These are phyloP conservation scores for Aegilops tauschii DNA, from an alignment of 176 grass and related monocot genomes.

Conservation along the genomic window DNA sequence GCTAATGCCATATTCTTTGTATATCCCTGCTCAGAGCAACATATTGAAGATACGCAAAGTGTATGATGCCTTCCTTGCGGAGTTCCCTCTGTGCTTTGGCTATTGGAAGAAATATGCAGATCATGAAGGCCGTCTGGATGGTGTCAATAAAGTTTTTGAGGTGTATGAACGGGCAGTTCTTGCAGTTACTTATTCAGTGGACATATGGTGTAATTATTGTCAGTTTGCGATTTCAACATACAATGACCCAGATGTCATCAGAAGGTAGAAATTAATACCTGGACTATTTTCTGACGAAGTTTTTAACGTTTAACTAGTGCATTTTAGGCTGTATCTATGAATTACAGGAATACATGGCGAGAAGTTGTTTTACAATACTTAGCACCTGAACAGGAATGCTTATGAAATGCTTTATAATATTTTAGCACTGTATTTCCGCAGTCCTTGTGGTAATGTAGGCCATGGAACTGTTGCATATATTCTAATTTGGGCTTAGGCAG, in stretches of 20 bases:
- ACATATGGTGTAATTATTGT: constrained; percentile 96
- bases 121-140: constrained; percentile 76
- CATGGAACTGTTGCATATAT: neutral
- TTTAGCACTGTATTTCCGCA: neutral
- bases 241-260: constrained; percentile 83
- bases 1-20: neutral
- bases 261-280: constrained; percentile 55
- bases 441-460: neutral
- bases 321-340: neutral
- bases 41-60: constrained; percentile 84
- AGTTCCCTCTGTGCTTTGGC: constrained; percentile 96
- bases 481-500: neutral
- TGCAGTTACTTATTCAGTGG: constrained; percentile 97
- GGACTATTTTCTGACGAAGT: neutral
- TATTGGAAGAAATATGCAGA: constrained; percentile 99
- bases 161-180: constrained; percentile 96
- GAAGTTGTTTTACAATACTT: constrained; percentile 20
- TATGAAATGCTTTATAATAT: neutral
- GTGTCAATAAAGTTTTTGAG: constrained; percentile 72
- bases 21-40: constrained; percentile 51
- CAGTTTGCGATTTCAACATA: constrained; percentile 91
- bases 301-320: neutral
- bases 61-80: constrained; percentile 84
- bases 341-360: constrained; percentile 21
- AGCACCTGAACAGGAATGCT: neutral